phyloP scores from a whole-genome alignment of 768 basidiomycete species.

The Amanita rimosa region DNA sequence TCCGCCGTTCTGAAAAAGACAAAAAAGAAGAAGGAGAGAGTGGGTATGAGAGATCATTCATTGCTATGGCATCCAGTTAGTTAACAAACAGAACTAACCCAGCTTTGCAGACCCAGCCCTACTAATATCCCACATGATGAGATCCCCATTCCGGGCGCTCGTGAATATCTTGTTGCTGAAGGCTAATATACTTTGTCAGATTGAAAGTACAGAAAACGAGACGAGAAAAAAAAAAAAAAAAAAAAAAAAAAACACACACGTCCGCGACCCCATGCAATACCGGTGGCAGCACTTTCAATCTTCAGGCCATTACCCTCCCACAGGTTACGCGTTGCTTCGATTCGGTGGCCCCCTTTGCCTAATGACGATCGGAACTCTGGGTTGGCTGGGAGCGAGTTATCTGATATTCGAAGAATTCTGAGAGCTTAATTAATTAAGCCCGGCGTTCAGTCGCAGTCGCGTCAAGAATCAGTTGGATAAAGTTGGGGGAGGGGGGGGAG shows the following conservation, averaged over 20 bases:
- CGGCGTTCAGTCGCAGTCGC: no score
- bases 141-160: slow-evolving; percentile 70
- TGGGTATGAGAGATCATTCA: slow-evolving; percentile 20
- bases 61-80: no score
- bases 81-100: no score
- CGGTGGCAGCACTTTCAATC: slow-evolving; percentile 68
- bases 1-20: slow-evolving; percentile 40
- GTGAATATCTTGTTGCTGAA: slow-evolving; percentile 72
- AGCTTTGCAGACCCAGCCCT: slow-evolving; percentile 57
- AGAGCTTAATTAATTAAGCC: no score
- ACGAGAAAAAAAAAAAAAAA: neutral
- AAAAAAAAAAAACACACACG: no score
- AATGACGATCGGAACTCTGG: slow-evolving; percentile 39
- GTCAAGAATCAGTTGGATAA: no score
- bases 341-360: slow-evolving; percentile 51
- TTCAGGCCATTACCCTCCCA: slow-evolving; percentile 75
- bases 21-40: neutral
- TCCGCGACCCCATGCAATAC: slow-evolving; percentile 72
- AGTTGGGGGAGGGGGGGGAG: no score
- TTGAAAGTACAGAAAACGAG: neutral
- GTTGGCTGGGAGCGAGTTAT: slow-evolving; percentile 22
- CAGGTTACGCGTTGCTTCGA: slow-evolving; percentile 66
- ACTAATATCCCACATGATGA: slow-evolving; percentile 76
- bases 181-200: slow-evolving; percentile 23
- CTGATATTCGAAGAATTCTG: slow-evolving; percentile 46